A percentile compares a stretch with the other conserved stretches of the same genome.
Conservation (phyloP, 306 rosid genomes). For the Albizia julibrissin region DNA sequence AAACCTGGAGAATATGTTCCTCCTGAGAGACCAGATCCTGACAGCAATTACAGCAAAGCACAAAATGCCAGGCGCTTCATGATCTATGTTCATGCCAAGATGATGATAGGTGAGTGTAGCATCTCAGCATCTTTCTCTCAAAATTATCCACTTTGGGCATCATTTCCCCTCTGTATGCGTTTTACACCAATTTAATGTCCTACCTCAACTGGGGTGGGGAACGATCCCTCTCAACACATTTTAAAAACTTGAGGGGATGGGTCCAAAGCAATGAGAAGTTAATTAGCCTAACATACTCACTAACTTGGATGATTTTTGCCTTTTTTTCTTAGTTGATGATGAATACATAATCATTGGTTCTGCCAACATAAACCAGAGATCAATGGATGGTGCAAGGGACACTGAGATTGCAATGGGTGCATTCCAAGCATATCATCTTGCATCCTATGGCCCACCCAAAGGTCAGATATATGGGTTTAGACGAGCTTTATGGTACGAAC, state of each 20-base stretch:
- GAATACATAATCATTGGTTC: slow-evolving; percentile 92
- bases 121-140: neutral
- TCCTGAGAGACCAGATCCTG: slow-evolving; percentile 47
- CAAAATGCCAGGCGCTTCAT: slow-evolving; percentile 68
- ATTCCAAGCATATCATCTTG: slow-evolving; percentile 61
- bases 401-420: slow-evolving; percentile 92
- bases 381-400: slow-evolving; percentile 94
- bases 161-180: no score
- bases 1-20: slow-evolving; percentile 49
- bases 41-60: slow-evolving; percentile 62
- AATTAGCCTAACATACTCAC: neutral
- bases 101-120: slow-evolving; percentile 80
- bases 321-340: slow-evolving; percentile 64
- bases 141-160: no score
- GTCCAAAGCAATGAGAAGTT: no score
- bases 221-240: no score
- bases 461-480: slow-evolving; percentile 70
- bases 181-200: no score
- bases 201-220: no score
- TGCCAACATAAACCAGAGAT: slow-evolving; percentile 88
- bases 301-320: neutral
- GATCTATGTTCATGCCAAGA: slow-evolving; percentile 95
- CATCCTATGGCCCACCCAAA: slow-evolving; percentile 36
- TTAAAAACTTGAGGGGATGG: no score
- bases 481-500: slow-evolving; percentile 69